Evolutionary conservation across 495 filamentous ascomycete genomes (phyloP).

Genomic region (Pyrenula aspistea): DNA sequence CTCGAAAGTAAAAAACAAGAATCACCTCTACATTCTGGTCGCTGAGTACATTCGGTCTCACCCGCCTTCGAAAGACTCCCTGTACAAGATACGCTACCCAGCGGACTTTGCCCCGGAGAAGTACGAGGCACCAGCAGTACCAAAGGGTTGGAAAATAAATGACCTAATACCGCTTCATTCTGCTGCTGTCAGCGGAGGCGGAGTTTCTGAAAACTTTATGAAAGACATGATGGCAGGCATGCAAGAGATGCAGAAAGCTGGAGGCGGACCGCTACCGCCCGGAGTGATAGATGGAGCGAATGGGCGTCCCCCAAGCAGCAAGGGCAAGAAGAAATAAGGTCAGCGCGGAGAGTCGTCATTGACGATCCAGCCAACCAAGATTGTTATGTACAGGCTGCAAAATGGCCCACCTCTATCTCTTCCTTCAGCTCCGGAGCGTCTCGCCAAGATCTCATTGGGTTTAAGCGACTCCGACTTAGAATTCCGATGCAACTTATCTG

Average conservation of each 20-base stretch:
- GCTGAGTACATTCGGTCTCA: constrained; percentile 60
- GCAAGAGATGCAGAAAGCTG: constrained; percentile 44
- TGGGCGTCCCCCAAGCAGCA: background rate
- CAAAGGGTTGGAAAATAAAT: constrained; percentile 86
- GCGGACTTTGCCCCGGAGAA: constrained; percentile 55
- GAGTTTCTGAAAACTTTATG: constrained; percentile 90
- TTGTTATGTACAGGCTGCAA: too few relatives aligned
- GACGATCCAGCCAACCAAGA: too few relatives aligned
- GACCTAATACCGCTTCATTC: constrained; percentile 74
- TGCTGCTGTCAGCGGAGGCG: constrained; percentile 81
- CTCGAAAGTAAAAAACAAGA: constrained; percentile 67
- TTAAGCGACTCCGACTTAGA: too few relatives aligned
- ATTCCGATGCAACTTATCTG: too few relatives aligned
- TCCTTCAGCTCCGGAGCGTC: too few relatives aligned
- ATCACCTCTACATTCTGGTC: constrained; percentile 73
- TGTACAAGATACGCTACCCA: constrained; percentile 52
- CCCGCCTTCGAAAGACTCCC: constrained; percentile 59
- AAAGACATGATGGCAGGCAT: constrained; percentile 98
- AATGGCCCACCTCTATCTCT: too few relatives aligned
- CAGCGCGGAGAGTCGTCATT: too few relatives aligned
- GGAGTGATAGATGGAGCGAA: constrained; percentile 17
- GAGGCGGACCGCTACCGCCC: constrained; percentile 28
- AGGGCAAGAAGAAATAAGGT: background rate
- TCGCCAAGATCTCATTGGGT: too few relatives aligned
- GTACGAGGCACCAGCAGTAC: constrained; percentile 59